Evolutionary conservation across 2,329 filamentous ascomycete species (phyloP).

Genomic region (Niveomyces coronatus): DNA sequence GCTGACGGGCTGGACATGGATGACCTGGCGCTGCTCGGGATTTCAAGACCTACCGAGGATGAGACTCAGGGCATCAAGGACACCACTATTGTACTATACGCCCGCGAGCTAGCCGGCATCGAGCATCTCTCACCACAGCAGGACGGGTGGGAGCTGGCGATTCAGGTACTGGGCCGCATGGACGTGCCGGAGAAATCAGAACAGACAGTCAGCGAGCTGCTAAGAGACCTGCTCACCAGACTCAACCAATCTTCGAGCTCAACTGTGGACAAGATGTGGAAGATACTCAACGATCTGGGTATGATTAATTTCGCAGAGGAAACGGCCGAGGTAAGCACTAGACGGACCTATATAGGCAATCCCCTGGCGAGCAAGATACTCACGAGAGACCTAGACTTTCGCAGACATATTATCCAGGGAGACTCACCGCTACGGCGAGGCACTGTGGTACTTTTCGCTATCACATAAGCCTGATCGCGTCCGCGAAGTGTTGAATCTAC

Average conservation of each 20-base stretch:
- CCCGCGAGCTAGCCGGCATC: conserved; percentile 52
- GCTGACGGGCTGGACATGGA: conserved; percentile 67
- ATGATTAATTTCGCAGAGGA: conserved; percentile 70
- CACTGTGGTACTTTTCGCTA: conserved; percentile 82
- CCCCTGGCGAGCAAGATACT: conserved; percentile 11
- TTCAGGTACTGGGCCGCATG: conserved; percentile 72
- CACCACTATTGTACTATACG: conserved; percentile 66
- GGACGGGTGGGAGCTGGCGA: conserved; percentile 83
- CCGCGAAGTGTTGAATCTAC: conserved; percentile 72
- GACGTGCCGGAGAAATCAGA: conserved; percentile 63
- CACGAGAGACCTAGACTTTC: conserved; percentile 51
- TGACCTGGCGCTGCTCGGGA: conserved; percentile 72
- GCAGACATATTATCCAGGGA: conserved; percentile 65
- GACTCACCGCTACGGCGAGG: conserved; percentile 72
- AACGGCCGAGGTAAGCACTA: conserved; percentile 64
- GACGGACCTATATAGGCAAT: not conserved
- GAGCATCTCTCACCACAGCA: conserved; percentile 37
- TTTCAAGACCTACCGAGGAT: conserved; percentile 48
- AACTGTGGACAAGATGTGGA: conserved; percentile 74
- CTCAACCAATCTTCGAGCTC: conserved; percentile 55
- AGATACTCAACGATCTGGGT: conserved; percentile 65
- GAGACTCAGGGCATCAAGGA: conserved; percentile 63
- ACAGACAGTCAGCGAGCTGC: conserved; percentile 61
- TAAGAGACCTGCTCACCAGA: conserved; percentile 53
- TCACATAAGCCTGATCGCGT: conserved; percentile 71